Evolutionary conservation across 2,329 filamentous ascomycete species (phyloP).

Genomic region (Phialemoniopsis sp.): DNA sequence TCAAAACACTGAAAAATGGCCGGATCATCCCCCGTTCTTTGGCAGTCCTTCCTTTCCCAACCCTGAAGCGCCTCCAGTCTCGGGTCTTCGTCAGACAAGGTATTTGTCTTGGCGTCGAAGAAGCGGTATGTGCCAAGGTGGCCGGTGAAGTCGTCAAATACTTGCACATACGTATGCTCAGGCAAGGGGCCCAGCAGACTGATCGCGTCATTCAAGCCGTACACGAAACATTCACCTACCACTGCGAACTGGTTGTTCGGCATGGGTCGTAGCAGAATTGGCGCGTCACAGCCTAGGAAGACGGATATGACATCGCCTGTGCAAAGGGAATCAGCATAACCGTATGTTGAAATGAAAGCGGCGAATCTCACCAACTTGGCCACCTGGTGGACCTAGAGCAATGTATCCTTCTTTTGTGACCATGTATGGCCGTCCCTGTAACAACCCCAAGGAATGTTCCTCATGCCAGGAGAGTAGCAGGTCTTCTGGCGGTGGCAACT

Average conservation of each 20-base stretch:
- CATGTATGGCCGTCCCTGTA: not conserved
- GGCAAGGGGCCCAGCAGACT: not conserved
- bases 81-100: not conserved
- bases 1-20: not conserved
- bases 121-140: not conserved
- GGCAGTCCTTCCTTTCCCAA: not conserved
- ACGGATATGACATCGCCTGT: not conserved
- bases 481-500: not conserved
- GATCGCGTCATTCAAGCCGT: not conserved
- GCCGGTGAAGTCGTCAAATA: not conserved
- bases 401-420: not conserved
- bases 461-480: not conserved
- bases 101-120: not conserved
- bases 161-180: not conserved
- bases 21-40: not conserved
- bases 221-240: not conserved
- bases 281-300: not conserved
- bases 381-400: not conserved
- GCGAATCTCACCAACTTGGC: not conserved
- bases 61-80: not conserved
- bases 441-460: not conserved
- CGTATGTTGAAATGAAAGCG: not conserved
- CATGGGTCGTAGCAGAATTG: not conserved
- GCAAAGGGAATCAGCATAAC: not conserved
- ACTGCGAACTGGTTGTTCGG: not conserved